phyloP scores from a whole-genome alignment of 1,139 yeast species.

The Blastobotrys capitulatus region DNA sequence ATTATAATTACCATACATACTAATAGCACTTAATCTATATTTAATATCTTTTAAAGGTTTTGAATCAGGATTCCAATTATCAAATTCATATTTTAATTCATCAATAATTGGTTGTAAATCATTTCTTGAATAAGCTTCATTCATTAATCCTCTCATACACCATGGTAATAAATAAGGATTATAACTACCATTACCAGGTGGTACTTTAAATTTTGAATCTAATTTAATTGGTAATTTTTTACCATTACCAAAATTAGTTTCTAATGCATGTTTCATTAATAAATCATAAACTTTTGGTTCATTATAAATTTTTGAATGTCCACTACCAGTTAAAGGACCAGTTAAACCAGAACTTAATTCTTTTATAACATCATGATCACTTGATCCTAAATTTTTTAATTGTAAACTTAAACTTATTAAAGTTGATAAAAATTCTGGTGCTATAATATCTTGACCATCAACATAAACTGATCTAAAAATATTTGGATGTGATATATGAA shows the following conservation, averaged over 20 bases:
- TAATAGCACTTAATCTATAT: slow-evolving; percentile 67
- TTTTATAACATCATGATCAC: slow-evolving; percentile 47
- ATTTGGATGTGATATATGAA: slow-evolving; percentile 83
- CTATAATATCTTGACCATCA: slow-evolving; percentile 56
- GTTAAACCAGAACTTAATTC: slow-evolving; percentile 80
- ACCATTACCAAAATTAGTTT: slow-evolving; percentile 50
- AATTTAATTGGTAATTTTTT: slow-evolving; percentile 22
- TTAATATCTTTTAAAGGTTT: slow-evolving; percentile 77
- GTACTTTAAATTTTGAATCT: slow-evolving; percentile 26
- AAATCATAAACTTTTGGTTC: slow-evolving; percentile 80
- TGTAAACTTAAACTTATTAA: slow-evolving; percentile 43
- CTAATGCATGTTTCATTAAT: slow-evolving; percentile 68
- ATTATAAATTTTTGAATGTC: slow-evolving; percentile 85
- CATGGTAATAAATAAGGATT: slow-evolving; percentile 89
- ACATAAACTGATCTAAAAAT: slow-evolving; percentile 84
- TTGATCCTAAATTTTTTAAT: slow-evolving; percentile 33
- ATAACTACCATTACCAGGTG: slow-evolving; percentile 27
- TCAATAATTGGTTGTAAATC: slow-evolving; percentile 49
- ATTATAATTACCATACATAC: no score
- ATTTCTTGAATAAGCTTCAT: slow-evolving; percentile 40
- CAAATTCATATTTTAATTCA: slow-evolving; percentile 63
- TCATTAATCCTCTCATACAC: slow-evolving; percentile 80
- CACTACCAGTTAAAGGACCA: slow-evolving; percentile 91
- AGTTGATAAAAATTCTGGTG: slow-evolving; percentile 50
- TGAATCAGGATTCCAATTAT: slow-evolving; percentile 78